phyloP scores from a whole-genome alignment of 768 basidiomycete genomes.

The Kondoa subrosea region DNA sequence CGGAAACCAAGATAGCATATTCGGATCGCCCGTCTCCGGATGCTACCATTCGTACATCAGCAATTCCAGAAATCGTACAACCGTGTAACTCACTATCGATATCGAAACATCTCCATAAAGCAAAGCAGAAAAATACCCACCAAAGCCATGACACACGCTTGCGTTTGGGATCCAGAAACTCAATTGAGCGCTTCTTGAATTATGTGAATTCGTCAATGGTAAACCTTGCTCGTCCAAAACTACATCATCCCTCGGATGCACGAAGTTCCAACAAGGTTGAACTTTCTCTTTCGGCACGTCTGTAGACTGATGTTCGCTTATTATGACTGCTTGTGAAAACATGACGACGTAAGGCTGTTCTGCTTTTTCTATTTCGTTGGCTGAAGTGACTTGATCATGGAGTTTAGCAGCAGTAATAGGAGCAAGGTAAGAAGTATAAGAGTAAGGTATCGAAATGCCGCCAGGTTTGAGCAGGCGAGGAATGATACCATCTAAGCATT shows the following conservation, averaged over 20 bases:
- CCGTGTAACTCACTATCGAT: background rate
- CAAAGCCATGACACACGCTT: constrained; percentile 79
- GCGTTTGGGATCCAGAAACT: constrained; percentile 89
- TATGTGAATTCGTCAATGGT: constrained; percentile 90
- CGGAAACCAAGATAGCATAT: constrained; percentile 99
- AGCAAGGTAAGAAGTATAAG: constrained; percentile 86
- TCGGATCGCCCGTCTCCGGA: constrained; percentile 65
- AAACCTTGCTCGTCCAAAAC: constrained; percentile 46
- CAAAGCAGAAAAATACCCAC: constrained; percentile 91
- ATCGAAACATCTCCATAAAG: constrained; percentile 68
- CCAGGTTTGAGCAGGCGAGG: constrained; percentile 70
- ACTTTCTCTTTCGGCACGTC: constrained; percentile 32
- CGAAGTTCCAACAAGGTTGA: constrained; percentile 96
- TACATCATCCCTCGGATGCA: constrained; percentile 70
- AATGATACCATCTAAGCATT: constrained; percentile 91
- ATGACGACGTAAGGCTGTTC: constrained; percentile 99
- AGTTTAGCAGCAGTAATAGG: constrained; percentile 88
- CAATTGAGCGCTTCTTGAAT: constrained; percentile 67
- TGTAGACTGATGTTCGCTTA: constrained; percentile 40
- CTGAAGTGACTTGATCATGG: constrained; percentile 56
- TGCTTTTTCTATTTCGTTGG: constrained; percentile 47
- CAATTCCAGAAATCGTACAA: background rate
- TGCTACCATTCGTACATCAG: constrained; percentile 57
- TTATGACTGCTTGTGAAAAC: constrained; percentile 81
- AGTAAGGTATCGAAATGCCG: constrained; percentile 89